phyloP scores from a whole-genome alignment of 2,329 filamentous ascomycete species.

The Dactylellina haptotyla region DNA sequence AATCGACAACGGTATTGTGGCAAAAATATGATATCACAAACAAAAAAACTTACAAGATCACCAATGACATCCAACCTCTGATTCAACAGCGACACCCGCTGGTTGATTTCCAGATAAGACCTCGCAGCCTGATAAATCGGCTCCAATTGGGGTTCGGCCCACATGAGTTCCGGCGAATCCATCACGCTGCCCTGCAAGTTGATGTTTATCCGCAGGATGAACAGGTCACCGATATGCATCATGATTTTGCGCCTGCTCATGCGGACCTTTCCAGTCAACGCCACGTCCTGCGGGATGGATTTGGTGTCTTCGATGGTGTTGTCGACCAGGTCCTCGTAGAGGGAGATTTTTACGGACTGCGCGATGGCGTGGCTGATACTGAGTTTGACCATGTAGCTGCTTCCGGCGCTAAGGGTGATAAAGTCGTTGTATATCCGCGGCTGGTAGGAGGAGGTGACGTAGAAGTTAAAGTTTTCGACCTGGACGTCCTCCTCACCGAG shows the following conservation, averaged over 20 bases:
- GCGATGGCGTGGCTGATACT: conserved; percentile 95
- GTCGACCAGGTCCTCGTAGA: conserved; percentile 87
- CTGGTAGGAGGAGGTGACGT: conserved; percentile 98
- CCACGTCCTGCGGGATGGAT: conserved; percentile 91
- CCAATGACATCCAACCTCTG: conserved; percentile 93
- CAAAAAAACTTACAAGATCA: conserved; percentile 68
- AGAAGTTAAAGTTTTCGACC: conserved; percentile 98
- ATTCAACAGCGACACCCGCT: conserved; percentile 86
- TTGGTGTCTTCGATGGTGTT: conserved; percentile 93
- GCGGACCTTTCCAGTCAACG: conserved; percentile 88
- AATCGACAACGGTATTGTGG: too few relatives aligned
- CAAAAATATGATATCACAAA: not conserved
- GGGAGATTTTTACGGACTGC: conserved; percentile 80
- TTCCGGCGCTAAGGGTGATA: conserved; percentile 90
- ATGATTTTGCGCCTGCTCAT: conserved; percentile 91
- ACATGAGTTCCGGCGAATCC: conserved; percentile 96
- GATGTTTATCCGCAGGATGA: conserved; percentile 97
- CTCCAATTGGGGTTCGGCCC: conserved; percentile 96
- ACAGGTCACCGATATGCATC: conserved; percentile 99
- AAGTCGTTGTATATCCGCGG: conserved; percentile 99
- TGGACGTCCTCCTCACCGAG: conserved; percentile 88
- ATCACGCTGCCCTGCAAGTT: conserved; percentile 96
- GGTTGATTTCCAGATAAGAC: conserved; percentile 97
- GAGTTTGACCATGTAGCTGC: conserved; percentile 97
- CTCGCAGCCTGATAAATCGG: conserved; percentile 95